phyloP scores from a whole-genome alignment of 2,329 filamentous ascomycete genomes.

The Sclerotiophoma versabilis region DNA sequence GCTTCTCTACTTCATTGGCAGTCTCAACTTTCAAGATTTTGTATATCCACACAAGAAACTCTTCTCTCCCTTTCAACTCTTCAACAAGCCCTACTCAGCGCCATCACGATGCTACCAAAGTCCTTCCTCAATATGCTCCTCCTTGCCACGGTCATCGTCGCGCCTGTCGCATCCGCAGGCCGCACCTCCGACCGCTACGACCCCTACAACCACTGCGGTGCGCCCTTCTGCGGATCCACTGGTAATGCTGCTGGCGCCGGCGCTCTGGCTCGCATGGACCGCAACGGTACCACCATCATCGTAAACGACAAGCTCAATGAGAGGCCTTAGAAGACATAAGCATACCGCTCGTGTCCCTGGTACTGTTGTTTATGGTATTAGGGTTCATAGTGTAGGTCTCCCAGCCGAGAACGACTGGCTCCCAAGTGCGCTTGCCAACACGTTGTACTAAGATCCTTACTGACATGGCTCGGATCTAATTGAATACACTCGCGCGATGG shows the following conservation, averaged over 20 bases:
- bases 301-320: background rate
- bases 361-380: background rate
- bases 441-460: too few species aligned
- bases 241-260: background rate
- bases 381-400: background rate
- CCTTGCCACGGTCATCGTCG: background rate
- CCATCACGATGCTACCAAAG: background rate
- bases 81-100: background rate
- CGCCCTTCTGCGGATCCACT: constrained; percentile 1
- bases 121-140: background rate
- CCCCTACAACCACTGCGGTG: background rate
- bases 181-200: background rate
- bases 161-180: background rate
- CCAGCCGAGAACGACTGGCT: too few species aligned
- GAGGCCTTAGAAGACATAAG: background rate
- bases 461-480: too few species aligned
- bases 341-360: background rate
- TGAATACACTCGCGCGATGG: too few species aligned
- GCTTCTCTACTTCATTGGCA: too few species aligned
- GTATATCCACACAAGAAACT: too few species aligned
- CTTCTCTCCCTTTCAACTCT: background rate
- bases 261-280: background rate
- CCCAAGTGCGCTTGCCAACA: too few species aligned
- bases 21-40: too few species aligned
- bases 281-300: background rate